Evolutionary conservation across 495 filamentous ascomycete species (phyloP).

Genomic region (Massariosphaeria phaeospora): DNA sequence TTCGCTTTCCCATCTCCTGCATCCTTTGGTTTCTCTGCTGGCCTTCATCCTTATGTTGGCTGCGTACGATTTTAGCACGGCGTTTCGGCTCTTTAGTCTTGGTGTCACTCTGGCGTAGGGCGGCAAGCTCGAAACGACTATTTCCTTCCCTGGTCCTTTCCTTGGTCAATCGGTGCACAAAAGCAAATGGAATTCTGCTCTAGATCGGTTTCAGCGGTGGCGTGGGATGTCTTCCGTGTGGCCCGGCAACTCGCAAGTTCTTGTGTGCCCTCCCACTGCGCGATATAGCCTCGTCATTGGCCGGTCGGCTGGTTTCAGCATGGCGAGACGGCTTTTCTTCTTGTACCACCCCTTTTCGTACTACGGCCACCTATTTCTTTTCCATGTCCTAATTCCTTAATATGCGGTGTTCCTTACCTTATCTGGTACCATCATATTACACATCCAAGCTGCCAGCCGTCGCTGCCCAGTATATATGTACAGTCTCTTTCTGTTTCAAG

Average conservation of each 20-base stretch:
- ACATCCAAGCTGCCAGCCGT: neutral
- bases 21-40: neutral
- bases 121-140: constrained; percentile 24
- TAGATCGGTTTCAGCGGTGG: constrained; percentile 28
- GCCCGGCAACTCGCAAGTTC: constrained; percentile 1
- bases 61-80: constrained; percentile 25
- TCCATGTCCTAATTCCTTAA: constrained; percentile 9
- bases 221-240: constrained; percentile 27
- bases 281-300: constrained; percentile 17
- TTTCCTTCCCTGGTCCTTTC: constrained; percentile 6
- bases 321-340: constrained; percentile 17
- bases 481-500: neutral
- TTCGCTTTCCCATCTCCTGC: neutral
- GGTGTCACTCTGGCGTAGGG: constrained; percentile 19
- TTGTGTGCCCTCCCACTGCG: constrained; percentile 7
- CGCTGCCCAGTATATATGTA: neutral
- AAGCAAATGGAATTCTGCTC: constrained; percentile 24
- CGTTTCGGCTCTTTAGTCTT: constrained; percentile 17
- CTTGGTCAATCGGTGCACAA: constrained; percentile 18
- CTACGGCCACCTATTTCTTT: neutral
- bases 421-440: constrained; percentile 21
- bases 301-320: constrained; percentile 15
- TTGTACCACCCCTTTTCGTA: constrained; percentile 22
- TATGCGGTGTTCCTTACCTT: neutral
- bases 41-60: constrained; percentile 2